Conservation (phyloP, 1,284 basidiomycete species). For the Afroboletus lepidellus region DNA sequence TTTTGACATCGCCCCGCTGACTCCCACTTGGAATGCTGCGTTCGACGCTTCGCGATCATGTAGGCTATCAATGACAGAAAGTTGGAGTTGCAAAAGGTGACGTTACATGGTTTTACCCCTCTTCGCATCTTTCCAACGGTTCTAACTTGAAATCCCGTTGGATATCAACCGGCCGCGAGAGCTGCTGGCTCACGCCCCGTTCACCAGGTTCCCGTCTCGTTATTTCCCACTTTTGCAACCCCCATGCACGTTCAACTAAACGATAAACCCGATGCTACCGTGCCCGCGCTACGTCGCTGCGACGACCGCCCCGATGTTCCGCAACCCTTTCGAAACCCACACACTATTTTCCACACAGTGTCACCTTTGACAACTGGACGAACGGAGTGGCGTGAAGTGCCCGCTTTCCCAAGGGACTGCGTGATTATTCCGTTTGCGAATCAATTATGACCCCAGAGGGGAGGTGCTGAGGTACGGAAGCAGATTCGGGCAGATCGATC, state of each 20-base stretch:
- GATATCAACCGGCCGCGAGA: neutral
- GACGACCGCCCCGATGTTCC: neutral
- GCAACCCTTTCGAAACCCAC: neutral
- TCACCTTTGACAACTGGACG: constrained; percentile 1
- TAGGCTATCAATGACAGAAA: neutral
- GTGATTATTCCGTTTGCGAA: constrained; percentile 1
- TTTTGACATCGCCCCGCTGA: neutral
- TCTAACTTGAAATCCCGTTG: neutral
- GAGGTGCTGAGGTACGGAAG: constrained; percentile 3
- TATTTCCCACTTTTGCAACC: neutral
- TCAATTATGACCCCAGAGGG: neutral
- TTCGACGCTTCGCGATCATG: neutral
- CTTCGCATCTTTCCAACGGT: neutral
- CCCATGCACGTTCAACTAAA: neutral
- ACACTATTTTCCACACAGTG: constrained; percentile 1
- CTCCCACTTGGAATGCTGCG: neutral
- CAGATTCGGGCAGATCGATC: constrained; percentile 7
- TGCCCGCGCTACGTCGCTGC: neutral
- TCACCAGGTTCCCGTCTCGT: neutral
- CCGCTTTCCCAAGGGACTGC: constrained; percentile 6
- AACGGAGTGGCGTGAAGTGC: constrained; percentile 2
- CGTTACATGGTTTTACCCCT: neutral
- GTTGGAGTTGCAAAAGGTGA: neutral
- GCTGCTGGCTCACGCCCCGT: neutral
- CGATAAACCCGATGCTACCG: neutral